These are phyloP conservation scores for Tricharina praecox DNA, from an alignment of 495 filamentous ascomycete genomes.

Conservation along the genomic window DNA sequence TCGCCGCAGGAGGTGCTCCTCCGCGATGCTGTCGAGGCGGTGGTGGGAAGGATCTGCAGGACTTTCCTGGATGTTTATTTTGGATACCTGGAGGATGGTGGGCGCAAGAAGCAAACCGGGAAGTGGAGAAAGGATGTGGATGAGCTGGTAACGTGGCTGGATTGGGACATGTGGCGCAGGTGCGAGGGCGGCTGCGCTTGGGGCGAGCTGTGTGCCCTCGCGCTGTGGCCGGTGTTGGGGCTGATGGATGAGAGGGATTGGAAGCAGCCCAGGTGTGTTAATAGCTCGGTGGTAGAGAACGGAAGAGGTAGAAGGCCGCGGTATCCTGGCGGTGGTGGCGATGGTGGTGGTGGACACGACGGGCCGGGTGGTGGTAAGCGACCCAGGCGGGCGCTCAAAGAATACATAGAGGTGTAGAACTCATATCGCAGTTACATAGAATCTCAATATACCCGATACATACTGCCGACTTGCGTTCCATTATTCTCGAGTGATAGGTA, in stretches of 20 bases:
- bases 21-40: constrained; percentile 4
- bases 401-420: too few relatives aligned
- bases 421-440: too few relatives aligned
- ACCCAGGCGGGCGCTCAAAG: too few relatives aligned
- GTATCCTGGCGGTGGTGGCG: too few relatives aligned
- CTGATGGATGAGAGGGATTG: not conserved
- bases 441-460: too few relatives aligned
- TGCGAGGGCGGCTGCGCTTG: not conserved
- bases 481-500: too few relatives aligned
- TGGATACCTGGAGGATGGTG: not conserved
- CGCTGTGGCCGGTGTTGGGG: constrained; percentile 3
- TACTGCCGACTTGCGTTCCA: too few relatives aligned
- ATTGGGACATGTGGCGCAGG: constrained; percentile 11
- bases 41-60: constrained; percentile 9
- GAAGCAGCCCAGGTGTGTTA: not conserved
- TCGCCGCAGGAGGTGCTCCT: constrained; percentile 8
- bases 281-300: not conserved
- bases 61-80: constrained; percentile 5
- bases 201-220: not conserved
- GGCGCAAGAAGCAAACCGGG: not conserved
- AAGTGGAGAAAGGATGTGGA: constrained; percentile 3
- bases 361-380: too few relatives aligned
- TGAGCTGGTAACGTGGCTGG: constrained; percentile 8
- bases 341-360: too few relatives aligned
- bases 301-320: not conserved